Conservation (phyloP, 148 eudicot species). For the Vaccinium corymbosum region DNA sequence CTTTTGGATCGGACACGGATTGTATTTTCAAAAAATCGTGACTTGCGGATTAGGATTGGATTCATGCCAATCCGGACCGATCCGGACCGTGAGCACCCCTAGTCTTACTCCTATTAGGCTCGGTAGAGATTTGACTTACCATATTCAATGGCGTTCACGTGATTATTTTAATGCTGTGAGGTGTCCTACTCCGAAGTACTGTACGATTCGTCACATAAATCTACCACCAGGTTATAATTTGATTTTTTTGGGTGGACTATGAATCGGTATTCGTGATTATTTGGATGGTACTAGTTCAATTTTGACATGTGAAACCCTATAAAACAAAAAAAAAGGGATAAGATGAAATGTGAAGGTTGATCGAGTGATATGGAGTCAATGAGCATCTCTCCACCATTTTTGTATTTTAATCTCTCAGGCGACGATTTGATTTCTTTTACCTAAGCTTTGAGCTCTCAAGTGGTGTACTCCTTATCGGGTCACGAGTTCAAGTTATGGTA, state of each 20-base stretch:
- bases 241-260: too few relatives aligned
- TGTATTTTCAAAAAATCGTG: too few relatives aligned
- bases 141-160: neutral
- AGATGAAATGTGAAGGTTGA: neutral
- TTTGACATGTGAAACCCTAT: neutral
- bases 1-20: too few relatives aligned
- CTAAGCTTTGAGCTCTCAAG: too few relatives aligned
- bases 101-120: neutral
- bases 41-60: too few relatives aligned
- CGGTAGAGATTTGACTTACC: neutral
- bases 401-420: too few relatives aligned
- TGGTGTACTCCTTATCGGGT: too few relatives aligned
- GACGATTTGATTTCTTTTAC: too few relatives aligned
- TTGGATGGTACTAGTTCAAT: neutral
- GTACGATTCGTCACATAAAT: conserved; percentile 7
- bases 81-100: too few relatives aligned
- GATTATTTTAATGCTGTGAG: neutral
- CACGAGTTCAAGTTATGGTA: too few relatives aligned
- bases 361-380: neutral
- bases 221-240: neutral
- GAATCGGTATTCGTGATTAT: neutral
- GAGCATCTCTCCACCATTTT: too few relatives aligned
- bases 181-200: conserved; percentile 1
- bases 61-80: too few relatives aligned
- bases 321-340: neutral